Percentiles rank a stretch among this genome's conserved stretches.
Evolutionary conservation across 1,284 basidiomycete species (phyloP).

Genomic region (Pseudozyma pruni): DNA sequence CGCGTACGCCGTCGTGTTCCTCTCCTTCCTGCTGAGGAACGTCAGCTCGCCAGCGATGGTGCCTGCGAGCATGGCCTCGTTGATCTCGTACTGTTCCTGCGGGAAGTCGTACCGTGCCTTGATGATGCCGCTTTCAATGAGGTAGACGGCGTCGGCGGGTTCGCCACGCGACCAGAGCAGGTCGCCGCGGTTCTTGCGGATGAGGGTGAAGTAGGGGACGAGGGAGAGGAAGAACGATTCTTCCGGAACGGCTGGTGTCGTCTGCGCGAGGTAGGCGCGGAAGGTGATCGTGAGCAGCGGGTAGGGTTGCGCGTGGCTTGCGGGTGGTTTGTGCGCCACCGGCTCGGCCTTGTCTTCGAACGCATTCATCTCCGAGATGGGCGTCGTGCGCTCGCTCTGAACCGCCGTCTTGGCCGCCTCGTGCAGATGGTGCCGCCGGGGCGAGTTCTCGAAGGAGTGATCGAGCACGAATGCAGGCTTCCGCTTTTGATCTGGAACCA

Average conservation of each 20-base stretch:
- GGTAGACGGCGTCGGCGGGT: conserved; percentile 72
- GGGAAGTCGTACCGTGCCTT: conserved; percentile 65
- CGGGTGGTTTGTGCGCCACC: neutral
- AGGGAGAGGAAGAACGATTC: conserved; percentile 70
- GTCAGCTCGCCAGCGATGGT: conserved; percentile 66
- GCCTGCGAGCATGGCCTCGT: conserved; percentile 66
- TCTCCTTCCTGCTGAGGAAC: conserved; percentile 53
- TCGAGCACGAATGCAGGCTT: conserved; percentile 68
- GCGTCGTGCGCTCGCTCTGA: conserved; percentile 28
- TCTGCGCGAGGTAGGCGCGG: conserved; percentile 40
- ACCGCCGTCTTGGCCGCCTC: conserved; percentile 74
- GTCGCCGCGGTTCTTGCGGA: conserved; percentile 74
- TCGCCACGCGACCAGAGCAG: conserved; percentile 81
- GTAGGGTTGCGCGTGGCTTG: conserved; percentile 48
- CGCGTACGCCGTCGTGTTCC: conserved; percentile 63
- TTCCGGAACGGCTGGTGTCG: conserved; percentile 4
- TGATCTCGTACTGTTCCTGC: conserved; percentile 65
- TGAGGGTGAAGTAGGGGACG: conserved; percentile 77
- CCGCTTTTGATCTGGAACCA: conserved; percentile 62
- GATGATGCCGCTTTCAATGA: conserved; percentile 65
- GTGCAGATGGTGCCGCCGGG: conserved; percentile 78
- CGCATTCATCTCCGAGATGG: conserved; percentile 23
- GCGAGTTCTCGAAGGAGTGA: conserved; percentile 78
- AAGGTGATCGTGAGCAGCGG: conserved; percentile 57
- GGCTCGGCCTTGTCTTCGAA: neutral